These are phyloP conservation scores for Xylaria sp. DNA, from an alignment of 2,329 filamentous ascomycete genomes.

Conservation along the genomic window DNA sequence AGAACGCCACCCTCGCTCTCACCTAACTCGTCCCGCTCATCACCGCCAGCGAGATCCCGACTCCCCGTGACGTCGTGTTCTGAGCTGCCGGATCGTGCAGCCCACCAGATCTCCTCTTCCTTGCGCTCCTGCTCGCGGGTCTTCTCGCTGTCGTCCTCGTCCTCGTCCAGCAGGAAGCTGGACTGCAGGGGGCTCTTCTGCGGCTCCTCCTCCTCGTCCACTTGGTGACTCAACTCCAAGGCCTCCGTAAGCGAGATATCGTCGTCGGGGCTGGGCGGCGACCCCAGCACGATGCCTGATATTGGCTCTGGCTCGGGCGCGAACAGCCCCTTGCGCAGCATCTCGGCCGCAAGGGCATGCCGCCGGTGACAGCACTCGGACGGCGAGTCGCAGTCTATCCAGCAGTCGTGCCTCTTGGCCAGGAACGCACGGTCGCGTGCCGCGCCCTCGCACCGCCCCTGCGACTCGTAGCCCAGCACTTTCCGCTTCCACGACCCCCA, in stretches of 20 bases:
- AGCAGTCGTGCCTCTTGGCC: constrained; percentile 33
- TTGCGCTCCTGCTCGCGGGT: background rate
- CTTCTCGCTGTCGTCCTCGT: constrained; percentile 1
- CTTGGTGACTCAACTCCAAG: background rate
- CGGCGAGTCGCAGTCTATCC: constrained; percentile 47
- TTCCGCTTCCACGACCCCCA: constrained; percentile 42
- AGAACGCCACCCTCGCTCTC: background rate
- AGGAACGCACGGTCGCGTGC: constrained; percentile 34
- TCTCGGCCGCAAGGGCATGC: constrained; percentile 49
- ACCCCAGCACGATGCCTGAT: constrained; percentile 18
- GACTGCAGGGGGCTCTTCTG: constrained; percentile 32
- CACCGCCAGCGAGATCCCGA: background rate
- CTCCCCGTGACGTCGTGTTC: background rate
- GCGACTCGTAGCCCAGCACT: constrained; percentile 30
- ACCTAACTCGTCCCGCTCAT: no score
- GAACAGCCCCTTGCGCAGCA: constrained; percentile 37
- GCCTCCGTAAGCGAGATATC: constrained; percentile 29
- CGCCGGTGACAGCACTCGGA: constrained; percentile 49
- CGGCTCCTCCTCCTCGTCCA: constrained; percentile 19
- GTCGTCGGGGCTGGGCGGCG: constrained; percentile 22
- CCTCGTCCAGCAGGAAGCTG: constrained; percentile 30
- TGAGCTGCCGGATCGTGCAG: background rate
- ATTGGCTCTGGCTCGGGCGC: constrained; percentile 27
- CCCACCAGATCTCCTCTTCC: constrained; percentile 26
- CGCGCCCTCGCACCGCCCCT: constrained; percentile 39